phyloP scores from a whole-genome alignment of 352 stramenopile species.

The Phytophthora megakarya region DNA sequence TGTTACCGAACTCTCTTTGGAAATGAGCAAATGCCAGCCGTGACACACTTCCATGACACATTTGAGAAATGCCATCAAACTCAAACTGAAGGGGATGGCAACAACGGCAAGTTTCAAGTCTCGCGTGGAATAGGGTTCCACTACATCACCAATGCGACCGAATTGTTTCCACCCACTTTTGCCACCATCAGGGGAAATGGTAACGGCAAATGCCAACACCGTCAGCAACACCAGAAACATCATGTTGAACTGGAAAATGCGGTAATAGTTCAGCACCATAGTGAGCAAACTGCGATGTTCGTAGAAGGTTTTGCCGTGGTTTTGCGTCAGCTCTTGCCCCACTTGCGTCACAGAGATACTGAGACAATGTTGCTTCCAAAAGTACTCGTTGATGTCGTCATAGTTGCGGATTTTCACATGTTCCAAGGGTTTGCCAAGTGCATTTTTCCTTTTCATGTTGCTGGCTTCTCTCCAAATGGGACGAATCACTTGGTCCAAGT shows the following conservation, averaged over 20 bases:
- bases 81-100: conserved; percentile 54
- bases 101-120: conserved; percentile 63
- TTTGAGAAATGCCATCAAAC: conserved; percentile 58
- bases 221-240: conserved; percentile 67
- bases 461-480: conserved; percentile 74
- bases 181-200: conserved; percentile 62
- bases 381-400: conserved; percentile 86
- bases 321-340: conserved; percentile 51
- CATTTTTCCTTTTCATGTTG: conserved; percentile 77
- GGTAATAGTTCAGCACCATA: conserved; percentile 79
- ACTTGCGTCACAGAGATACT: conserved; percentile 53
- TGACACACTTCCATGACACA: conserved; percentile 70
- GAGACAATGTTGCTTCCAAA: conserved; percentile 74
- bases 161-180: conserved; percentile 65
- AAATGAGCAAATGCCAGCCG: conserved; percentile 64
- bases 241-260: conserved; percentile 85
- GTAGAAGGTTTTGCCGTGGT: conserved; percentile 83
- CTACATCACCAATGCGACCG: conserved; percentile 51
- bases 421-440: conserved; percentile 61
- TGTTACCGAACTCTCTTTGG: conserved; percentile 48
- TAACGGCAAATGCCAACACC: conserved; percentile 60
- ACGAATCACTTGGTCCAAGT: conserved; percentile 57
- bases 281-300: conserved; percentile 76
- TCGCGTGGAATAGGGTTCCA: conserved; percentile 54
- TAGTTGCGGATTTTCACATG: conserved; percentile 84